These are phyloP conservation scores for Fagopyrum esculentum DNA, from an alignment of 148 eudicot species.

Conservation along the genomic window DNA sequence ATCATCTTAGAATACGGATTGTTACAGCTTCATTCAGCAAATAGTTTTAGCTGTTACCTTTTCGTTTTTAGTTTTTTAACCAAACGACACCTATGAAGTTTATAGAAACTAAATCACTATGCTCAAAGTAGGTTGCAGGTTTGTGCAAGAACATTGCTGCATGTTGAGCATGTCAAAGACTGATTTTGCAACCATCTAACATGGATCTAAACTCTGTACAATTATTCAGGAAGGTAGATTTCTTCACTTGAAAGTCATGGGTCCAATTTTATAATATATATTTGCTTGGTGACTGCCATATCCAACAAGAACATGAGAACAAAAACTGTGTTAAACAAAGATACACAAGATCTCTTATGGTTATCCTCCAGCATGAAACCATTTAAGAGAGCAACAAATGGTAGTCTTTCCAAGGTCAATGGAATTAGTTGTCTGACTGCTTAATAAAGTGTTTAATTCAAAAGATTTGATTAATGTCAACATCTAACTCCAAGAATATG, in stretches of 20 bases:
- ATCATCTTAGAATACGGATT: no score
- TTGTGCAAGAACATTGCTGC: no score
- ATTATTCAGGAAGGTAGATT: neutral
- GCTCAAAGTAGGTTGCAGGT: no score
- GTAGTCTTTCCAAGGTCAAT: conserved; percentile 12
- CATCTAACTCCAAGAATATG: conserved; percentile 3
- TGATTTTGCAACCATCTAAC: neutral
- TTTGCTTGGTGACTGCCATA: neutral
- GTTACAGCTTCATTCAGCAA: no score
- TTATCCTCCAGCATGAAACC: conserved; percentile 8
- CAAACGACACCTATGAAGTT: no score
- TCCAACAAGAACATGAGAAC: conserved; percentile 5
- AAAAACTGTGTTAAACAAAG: neutral
- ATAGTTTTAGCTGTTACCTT: no score
- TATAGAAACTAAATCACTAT: no score
- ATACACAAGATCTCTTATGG: conserved; percentile 1
- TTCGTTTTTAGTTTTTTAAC: no score
- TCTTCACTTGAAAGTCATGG: neutral
- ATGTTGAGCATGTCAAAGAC: no score
- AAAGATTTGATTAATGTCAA: neutral
- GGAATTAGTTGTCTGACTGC: conserved; percentile 5
- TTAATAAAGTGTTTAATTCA: neutral
- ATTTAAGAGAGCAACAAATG: conserved; percentile 4
- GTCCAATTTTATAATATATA: neutral
- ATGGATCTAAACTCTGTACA: neutral